Evolutionary conservation across 163 green algal genomes (phyloP), one percentile per base, ranked within the genome.

Genomic region (Trebouxia gelatinosa): DNA sequence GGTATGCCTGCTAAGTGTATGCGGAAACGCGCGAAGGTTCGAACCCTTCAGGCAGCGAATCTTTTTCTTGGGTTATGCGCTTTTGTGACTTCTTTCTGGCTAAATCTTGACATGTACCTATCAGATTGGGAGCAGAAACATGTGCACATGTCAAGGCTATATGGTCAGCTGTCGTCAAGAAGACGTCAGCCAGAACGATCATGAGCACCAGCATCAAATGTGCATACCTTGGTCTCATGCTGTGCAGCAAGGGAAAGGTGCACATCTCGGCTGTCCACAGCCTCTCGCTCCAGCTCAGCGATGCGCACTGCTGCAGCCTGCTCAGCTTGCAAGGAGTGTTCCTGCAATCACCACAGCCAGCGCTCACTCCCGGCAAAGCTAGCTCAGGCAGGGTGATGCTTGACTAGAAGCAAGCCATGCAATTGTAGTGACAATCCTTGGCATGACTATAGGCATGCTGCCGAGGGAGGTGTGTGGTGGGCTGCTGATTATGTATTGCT

Each of bases 281-380:
- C 68, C 31, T 76, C 68, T 43, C 68, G 13, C 32, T 78, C 71
- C 71, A 78, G 31, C 23, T 78, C 46, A 35, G 50, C 71, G 37
- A 78, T 78, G 71, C 71, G 50, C 4, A 3, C 0, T 50, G 50
- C 71, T 38, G 50, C 34, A 13, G n/a, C 32, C 32, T 78, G 71
- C 13, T 61, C 37, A 2, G 28, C 71, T 23, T 54, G 28, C 50
- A 29, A 6, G 28, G 39, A 62, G 11, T 64, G 16, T 29, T 76
- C 68, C 68, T 76, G 68, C 67, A 82, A 54, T 32, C 43, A 59
- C 17, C 70, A 59, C 13, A 80, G 78, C 74, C 78, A n/a, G n/a
- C n/a, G n/a, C n/a, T n/a, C n/a, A n/a, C n/a, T n/a, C n/a, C n/a
- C n/a, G n/a, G n/a, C n/a, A n/a, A n/a, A n/a, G n/a, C n/a, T n/a